Evolutionary conservation across 148 eudicot genomes (phyloP).

Genomic region (Gaultheria prostrata): DNA sequence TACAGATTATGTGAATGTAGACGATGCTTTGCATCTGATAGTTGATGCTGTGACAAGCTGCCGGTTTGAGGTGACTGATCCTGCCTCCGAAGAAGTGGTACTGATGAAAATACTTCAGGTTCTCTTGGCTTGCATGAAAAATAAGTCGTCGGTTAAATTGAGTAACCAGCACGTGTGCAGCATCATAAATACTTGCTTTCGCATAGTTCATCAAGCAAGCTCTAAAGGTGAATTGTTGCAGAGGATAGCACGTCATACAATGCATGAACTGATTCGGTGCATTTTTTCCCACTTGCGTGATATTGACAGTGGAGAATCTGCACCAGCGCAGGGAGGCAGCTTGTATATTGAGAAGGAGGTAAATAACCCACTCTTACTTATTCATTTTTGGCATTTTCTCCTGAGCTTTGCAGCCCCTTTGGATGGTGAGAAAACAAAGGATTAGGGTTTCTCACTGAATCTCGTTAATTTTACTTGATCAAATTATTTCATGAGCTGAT

Average conservation of each 20-base stretch:
- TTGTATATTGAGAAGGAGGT: constrained; percentile 47
- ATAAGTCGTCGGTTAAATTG: constrained; percentile 69
- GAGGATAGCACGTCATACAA: constrained; percentile 81
- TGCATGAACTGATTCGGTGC: constrained; percentile 86
- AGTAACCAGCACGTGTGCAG: constrained; percentile 94
- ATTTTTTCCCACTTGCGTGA: constrained; percentile 66
- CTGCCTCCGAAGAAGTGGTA: constrained; percentile 93
- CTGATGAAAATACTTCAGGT: constrained; percentile 90
- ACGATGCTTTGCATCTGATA: constrained; percentile 79
- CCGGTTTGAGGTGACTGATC: constrained; percentile 95
- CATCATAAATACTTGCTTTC: constrained; percentile 83
- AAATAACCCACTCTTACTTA: not conserved
- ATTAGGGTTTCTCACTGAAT: not conserved
- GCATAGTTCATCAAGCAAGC: constrained; percentile 89
- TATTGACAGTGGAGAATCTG: constrained; percentile 37
- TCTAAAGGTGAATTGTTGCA: constrained; percentile 88
- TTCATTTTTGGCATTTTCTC: not conserved
- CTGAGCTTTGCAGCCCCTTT: not conserved
- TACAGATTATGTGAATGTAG: constrained; percentile 53
- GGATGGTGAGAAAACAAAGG: not conserved
- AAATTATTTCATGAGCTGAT: not conserved
- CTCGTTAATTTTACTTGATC: not conserved
- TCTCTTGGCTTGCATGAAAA: constrained; percentile 89
- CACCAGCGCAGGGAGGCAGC: constrained; percentile 30
- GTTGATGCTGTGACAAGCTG: constrained; percentile 93